phyloP scores from a whole-genome alignment of 169 alveolate genomes.

The Amoebophrya sp. region DNA sequence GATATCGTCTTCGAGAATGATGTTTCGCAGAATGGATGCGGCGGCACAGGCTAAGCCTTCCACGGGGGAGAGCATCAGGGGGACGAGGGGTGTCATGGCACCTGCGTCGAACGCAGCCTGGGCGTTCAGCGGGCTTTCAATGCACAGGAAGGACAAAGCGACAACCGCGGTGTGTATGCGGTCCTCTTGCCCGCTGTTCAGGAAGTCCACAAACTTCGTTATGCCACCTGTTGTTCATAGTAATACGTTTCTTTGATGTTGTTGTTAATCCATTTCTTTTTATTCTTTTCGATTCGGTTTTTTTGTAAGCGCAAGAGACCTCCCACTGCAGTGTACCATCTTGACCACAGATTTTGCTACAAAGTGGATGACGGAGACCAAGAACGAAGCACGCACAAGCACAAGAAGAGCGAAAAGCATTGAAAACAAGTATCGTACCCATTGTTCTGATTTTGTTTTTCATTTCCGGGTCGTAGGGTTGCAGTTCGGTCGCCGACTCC shows the following conservation, averaged over 20 bases:
- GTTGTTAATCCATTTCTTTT: no score
- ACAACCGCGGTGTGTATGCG: background rate
- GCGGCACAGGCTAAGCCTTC: background rate
- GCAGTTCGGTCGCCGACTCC: background rate
- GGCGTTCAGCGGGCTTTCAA: background rate
- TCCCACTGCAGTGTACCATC: no score
- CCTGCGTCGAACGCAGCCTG: background rate
- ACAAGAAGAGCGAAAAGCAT: no score
- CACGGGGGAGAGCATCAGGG: background rate
- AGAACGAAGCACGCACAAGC: no score
- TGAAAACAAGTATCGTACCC: background rate
- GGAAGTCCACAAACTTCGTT: background rate
- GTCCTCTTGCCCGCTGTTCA: background rate
- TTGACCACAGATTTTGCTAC: no score
- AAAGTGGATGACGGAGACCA: no score
- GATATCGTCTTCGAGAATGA: background rate
- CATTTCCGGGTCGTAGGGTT: background rate
- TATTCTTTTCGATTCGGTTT: no score
- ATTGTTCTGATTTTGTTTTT: background rate
- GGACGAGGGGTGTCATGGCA: background rate
- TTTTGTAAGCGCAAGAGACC: no score
- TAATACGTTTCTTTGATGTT: no score
- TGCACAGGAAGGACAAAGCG: background rate
- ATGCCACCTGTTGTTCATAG: background rate
- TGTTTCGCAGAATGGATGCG: background rate